Percentiles rank a stretch among this genome's conserved stretches.
These are phyloP conservation scores for Hypoxylon perforatum DNA, from an alignment of 495 filamentous ascomycete species.

Conservation along the genomic window DNA sequence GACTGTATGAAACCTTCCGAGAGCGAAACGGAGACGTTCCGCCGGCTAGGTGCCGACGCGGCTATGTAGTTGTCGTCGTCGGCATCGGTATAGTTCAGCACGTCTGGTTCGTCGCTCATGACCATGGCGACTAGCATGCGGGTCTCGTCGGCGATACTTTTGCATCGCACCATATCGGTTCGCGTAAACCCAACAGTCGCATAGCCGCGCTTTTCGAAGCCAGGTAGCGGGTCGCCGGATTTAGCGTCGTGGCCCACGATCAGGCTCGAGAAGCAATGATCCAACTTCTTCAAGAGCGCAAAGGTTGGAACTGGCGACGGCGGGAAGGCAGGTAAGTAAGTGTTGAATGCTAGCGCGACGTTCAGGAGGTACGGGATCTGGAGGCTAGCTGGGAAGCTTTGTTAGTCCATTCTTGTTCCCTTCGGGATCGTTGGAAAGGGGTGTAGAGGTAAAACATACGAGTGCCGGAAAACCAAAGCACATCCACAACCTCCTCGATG, in stretches of 20 bases:
- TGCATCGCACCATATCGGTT: conserved; percentile 86
- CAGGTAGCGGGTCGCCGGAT: conserved; percentile 71
- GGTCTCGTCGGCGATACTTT: conserved; percentile 76
- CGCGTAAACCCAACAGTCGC: conserved; percentile 59
- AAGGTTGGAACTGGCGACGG: conserved; percentile 75
- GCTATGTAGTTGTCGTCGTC: conserved; percentile 13
- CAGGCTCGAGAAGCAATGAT: conserved; percentile 78
- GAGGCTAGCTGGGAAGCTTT: conserved; percentile 69
- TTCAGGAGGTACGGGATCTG: conserved; percentile 85
- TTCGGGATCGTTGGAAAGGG: background rate
- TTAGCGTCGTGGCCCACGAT: conserved; percentile 73
- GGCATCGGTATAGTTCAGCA: conserved; percentile 29
- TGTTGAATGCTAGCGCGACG: conserved; percentile 74
- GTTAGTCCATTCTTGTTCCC: background rate
- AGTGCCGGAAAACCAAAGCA: conserved; percentile 84
- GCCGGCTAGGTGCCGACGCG: conserved; percentile 5
- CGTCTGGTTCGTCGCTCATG: conserved; percentile 58
- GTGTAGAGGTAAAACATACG: conserved; percentile 63
- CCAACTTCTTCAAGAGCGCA: conserved; percentile 76
- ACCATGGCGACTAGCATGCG: conserved; percentile 73
- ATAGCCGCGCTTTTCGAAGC: conserved; percentile 68
- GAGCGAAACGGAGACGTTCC: conserved; percentile 15
- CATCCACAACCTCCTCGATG: conserved; percentile 75
- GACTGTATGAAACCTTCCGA: conserved; percentile 28
- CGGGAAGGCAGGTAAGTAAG: conserved; percentile 72